A percentile compares a stretch with the other conserved stretches of the same genome.
Evolutionary conservation across 495 filamentous ascomycete genomes (phyloP).

Genomic region (Penicillium salamii): DNA sequence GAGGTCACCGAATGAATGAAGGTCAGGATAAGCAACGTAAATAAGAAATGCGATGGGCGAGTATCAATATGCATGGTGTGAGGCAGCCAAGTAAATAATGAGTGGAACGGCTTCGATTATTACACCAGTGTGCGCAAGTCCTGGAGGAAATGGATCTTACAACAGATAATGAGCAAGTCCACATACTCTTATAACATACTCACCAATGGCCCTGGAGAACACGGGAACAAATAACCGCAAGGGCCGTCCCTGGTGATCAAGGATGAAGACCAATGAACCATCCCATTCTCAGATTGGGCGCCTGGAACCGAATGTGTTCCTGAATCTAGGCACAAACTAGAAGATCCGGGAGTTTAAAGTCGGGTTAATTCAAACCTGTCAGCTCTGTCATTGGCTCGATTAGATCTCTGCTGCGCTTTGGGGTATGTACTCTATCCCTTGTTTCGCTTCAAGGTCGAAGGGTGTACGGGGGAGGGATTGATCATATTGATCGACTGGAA

Average conservation of each 20-base stretch:
- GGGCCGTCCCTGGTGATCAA: conserved; percentile 1
- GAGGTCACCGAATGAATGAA: conserved; percentile 9
- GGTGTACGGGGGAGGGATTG: conserved; percentile 14
- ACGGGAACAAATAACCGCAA: not conserved
- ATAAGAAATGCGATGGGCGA: not conserved
- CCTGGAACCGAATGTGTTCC: not conserved
- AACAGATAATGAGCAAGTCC: not conserved
- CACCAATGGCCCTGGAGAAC: not conserved
- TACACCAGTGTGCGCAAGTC: no score
- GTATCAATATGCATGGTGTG: not conserved
- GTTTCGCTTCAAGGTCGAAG: conserved; percentile 9
- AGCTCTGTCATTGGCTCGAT: conserved; percentile 10
- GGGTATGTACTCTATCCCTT: conserved; percentile 24
- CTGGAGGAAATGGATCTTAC: no score
- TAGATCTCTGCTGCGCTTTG: not conserved
- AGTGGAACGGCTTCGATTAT: not conserved
- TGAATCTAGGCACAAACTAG: not conserved
- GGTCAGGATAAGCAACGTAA: conserved; percentile 11
- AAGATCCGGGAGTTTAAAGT: not conserved
- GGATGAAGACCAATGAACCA: not conserved
- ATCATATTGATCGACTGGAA: conserved; percentile 17
- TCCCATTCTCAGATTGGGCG: not conserved
- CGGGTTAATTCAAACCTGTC: not conserved
- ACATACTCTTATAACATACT: not conserved
- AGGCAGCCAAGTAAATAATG: not conserved